Conservation (phyloP, 75 land plant genomes). For the Ceratopteris richardii region DNA sequence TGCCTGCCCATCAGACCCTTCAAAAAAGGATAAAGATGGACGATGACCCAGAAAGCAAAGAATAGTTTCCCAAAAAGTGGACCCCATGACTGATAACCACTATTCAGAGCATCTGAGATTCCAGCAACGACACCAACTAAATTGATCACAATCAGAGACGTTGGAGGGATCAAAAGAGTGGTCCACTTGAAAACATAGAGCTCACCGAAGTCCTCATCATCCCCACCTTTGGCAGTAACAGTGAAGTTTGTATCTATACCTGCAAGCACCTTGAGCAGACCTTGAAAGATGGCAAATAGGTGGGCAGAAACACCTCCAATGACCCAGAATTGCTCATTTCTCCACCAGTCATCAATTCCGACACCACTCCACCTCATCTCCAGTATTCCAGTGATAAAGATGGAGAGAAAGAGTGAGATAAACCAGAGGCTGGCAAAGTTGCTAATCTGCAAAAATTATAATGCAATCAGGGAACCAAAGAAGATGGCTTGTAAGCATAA, state of each 20-base stretch:
- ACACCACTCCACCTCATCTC: slow-evolving; percentile 68
- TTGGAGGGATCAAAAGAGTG: slow-evolving; percentile 50
- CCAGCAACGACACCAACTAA: slow-evolving; percentile 64
- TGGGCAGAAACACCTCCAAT: slow-evolving; percentile 59
- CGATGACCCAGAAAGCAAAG: slow-evolving; percentile 66
- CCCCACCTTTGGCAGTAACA: slow-evolving; percentile 49
- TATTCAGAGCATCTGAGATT: slow-evolving; percentile 54
- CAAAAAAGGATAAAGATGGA: slow-evolving; percentile 61
- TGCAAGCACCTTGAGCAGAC: slow-evolving; percentile 49
- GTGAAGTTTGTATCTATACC: slow-evolving; percentile 63
- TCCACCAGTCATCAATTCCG: slow-evolving; percentile 70
- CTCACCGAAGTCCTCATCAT: slow-evolving; percentile 56
- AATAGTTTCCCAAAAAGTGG: slow-evolving; percentile 61
- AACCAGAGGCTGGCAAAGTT: slow-evolving; percentile 50
- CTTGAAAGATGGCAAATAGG: slow-evolving; percentile 54
- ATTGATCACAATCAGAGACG: slow-evolving; percentile 49
- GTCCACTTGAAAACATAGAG: slow-evolving; percentile 60
- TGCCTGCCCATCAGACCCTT: slow-evolving; percentile 69
- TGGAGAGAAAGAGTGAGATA: slow-evolving; percentile 49
- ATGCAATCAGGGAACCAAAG: background rate
- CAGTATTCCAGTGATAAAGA: slow-evolving; percentile 60
- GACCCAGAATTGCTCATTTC: slow-evolving; percentile 70
- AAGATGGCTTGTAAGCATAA: background rate
- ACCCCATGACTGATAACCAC: slow-evolving; percentile 61
- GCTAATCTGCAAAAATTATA: slow-evolving; percentile 38